Base-by-base conservation (phyloP, 805 yeast species). In the Metschnikowia kofuensis region DNA sequence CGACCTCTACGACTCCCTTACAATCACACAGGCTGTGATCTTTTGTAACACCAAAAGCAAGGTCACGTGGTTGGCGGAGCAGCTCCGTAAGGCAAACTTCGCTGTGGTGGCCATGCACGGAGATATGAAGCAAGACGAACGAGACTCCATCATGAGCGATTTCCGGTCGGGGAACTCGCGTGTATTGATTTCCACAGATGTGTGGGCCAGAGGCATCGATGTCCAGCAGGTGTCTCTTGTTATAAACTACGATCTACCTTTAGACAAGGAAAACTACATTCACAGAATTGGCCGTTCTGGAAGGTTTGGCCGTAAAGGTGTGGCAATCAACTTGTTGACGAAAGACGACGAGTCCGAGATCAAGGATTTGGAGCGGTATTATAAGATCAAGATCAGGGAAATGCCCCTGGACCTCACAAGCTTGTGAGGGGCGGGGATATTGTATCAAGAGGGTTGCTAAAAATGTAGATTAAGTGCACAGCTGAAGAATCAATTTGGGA, bases 241-340 rank as follows among this genome's bases (percentile, higher is more conserved):
- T 52, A 89, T 92, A 64, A 92, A 92, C 79, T 92, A 88, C 74
- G 99, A 92, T 71, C 75, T 92, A 68, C 98, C 99, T 48, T 70
- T 81, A 56, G 90, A 94, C 79, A 84, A 85, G 67, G 98, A 92
- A 72, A 92, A 92, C 79, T 92, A 92, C 71, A 85, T 92, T 65
- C 99, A 92, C 77, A 83, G 99, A 74, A 92, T 92, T 59, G 99
- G 99, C 70, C 85, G 99, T 72, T 90, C 96, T 59, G 99, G 98
- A 56, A 84, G 99, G 68, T 92, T 92, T 77, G 99, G 99, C 61
- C 84, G 99, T 74, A 92, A 91, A 78, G 99, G 96, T 78, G 96
- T 87, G 63, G 97, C 99, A 50, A 89, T 92, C 70, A 94, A 91
- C 78, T 87, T 94, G 62, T 84, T 90, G 63, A 89, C 97, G 49